Percentiles rank a stretch among this genome's conserved stretches.
Evolutionary conservation across 2,329 filamentous ascomycete species (phyloP).

Genomic region (Aspergillus puulaauensis): DNA sequence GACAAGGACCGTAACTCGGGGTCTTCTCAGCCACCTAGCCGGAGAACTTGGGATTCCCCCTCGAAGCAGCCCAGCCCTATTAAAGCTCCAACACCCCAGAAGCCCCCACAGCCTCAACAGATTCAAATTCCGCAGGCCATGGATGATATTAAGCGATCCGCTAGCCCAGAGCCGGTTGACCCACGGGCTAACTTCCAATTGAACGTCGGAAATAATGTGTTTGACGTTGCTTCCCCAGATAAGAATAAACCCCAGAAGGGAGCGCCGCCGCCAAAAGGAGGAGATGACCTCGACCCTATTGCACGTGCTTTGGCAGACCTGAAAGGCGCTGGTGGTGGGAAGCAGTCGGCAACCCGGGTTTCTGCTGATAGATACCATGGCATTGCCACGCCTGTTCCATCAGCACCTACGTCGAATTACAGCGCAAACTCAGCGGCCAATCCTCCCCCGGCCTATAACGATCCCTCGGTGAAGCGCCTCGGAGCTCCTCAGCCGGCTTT

Average conservation of each 20-base stretch:
- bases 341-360: slow-evolving; percentile 77
- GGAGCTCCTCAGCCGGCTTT: slow-evolving; percentile 89
- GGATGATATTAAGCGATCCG: slow-evolving; percentile 30
- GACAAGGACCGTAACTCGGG: slow-evolving; percentile 59
- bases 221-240: slow-evolving; percentile 82
- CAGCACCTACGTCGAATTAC: slow-evolving; percentile 39
- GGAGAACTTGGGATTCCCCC: slow-evolving; percentile 55
- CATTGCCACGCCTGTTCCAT: slow-evolving; percentile 75
- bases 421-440: slow-evolving; percentile 48
- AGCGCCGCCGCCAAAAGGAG: slow-evolving; percentile 38
- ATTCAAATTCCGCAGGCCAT: slow-evolving; percentile 9
- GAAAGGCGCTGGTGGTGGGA: slow-evolving; percentile 79
- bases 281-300: slow-evolving; percentile 78
- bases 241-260: slow-evolving; percentile 50
- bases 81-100: slow-evolving; percentile 34
- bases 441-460: slow-evolving; percentile 84
- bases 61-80: slow-evolving; percentile 44
- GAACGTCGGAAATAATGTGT: slow-evolving; percentile 94
- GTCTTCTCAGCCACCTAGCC: slow-evolving; percentile 38
- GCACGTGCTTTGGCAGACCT: slow-evolving; percentile 89
- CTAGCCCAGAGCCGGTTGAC: slow-evolving; percentile 83
- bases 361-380: slow-evolving; percentile 96
- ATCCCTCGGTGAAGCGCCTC: slow-evolving; percentile 69
- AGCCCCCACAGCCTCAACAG: slow-evolving; percentile 12
- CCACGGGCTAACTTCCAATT: slow-evolving; percentile 89